phyloP scores from a whole-genome alignment of 2,329 filamentous ascomycete genomes.

The Colletotrichum melonis region DNA sequence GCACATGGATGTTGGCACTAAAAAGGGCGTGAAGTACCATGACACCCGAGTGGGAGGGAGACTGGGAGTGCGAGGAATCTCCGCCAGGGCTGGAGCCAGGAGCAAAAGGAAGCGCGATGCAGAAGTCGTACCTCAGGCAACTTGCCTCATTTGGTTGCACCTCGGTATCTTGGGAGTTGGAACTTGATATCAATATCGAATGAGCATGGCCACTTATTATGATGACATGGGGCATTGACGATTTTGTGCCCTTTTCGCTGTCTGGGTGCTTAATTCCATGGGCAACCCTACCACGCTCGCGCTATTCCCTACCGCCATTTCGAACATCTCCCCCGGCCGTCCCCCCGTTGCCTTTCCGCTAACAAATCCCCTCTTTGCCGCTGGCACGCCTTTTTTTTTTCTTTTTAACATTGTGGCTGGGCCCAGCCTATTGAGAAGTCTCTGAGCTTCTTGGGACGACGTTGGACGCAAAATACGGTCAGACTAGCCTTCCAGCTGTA shows the following conservation, averaged over 20 bases:
- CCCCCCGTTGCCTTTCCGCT: neutral
- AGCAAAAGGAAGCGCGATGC: neutral
- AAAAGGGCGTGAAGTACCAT: neutral
- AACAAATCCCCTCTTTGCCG: neutral
- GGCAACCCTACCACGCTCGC: neutral
- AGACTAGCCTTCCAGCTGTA: neutral
- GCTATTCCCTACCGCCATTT: neutral
- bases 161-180: slow-evolving; percentile 13
- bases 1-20: neutral
- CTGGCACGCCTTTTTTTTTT: neutral
- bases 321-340: neutral
- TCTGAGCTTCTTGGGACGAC: neutral
- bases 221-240: slow-evolving; percentile 15
- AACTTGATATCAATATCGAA: slow-evolving; percentile 28
- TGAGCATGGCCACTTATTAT: slow-evolving; percentile 24
- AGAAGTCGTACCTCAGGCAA: slow-evolving; percentile 8
- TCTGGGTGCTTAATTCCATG: neutral
- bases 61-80: neutral
- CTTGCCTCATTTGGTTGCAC: slow-evolving; percentile 13
- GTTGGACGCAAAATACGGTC: neutral
- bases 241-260: neutral
- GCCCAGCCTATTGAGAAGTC: neutral
- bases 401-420: neutral
- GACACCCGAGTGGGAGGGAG: neutral
- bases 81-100: neutral